Conservation (phyloP, 2,329 filamentous ascomycete genomes). For the Botrytis fragariae region DNA sequence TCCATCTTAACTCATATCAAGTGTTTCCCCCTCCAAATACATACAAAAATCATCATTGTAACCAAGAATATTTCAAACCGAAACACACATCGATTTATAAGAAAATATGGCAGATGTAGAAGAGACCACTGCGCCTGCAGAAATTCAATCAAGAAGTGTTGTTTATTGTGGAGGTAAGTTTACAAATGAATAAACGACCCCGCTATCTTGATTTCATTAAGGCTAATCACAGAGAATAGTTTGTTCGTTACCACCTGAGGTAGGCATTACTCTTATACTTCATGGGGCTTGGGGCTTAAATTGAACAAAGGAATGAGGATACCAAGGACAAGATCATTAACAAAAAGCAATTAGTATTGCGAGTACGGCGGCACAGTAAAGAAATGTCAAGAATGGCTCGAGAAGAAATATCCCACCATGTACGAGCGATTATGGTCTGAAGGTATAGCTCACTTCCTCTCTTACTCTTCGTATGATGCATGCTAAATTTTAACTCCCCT, state of each 20-base stretch:
- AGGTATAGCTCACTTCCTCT: slow-evolving; percentile 51
- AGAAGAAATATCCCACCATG: slow-evolving; percentile 68
- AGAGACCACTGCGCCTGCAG: slow-evolving; percentile 26
- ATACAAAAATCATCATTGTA: background rate
- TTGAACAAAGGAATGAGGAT: too few species aligned
- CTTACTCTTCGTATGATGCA: background rate
- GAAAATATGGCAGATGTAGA: slow-evolving; percentile 35
- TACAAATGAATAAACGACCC: background rate
- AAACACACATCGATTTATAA: background rate
- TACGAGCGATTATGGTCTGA: slow-evolving; percentile 82
- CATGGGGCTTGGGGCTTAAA: background rate
- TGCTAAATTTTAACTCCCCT: background rate
- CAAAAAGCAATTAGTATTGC: slow-evolving; percentile 70
- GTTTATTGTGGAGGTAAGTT: slow-evolving; percentile 39
- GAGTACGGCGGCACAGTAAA: slow-evolving; percentile 95
- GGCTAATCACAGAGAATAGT: slow-evolving; percentile 43
- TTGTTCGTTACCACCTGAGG: slow-evolving; percentile 64
- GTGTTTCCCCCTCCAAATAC: background rate
- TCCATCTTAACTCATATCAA: background rate
- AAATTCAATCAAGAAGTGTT: slow-evolving; percentile 38
- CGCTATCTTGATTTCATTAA: background rate
- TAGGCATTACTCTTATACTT: slow-evolving; percentile 38
- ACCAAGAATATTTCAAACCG: background rate
- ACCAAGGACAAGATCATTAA: background rate
- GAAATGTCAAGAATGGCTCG: slow-evolving; percentile 96